Percentiles rank a stretch among this genome's conserved stretches.
Conservation (phyloP, 768 basidiomycete genomes). For the Pisolithus orientalis region DNA sequence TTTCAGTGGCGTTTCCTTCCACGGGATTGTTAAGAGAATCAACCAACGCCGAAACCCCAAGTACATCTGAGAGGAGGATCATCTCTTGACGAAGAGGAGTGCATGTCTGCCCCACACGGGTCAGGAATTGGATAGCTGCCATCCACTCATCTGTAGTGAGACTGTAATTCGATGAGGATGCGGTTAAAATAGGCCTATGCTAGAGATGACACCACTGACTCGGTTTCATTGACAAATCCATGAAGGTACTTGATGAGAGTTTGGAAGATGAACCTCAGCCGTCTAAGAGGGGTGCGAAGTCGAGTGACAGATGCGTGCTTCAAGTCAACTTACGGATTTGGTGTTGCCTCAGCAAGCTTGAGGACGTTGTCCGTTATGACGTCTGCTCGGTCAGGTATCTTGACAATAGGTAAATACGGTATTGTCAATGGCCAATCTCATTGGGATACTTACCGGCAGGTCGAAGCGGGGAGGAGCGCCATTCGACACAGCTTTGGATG, state of each 20-base stretch:
- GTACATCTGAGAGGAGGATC: conserved; percentile 77
- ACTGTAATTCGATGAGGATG: conserved; percentile 19
- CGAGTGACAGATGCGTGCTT: neutral
- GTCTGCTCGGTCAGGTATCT: conserved; percentile 46
- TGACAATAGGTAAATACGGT: neutral
- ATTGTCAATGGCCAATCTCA: neutral
- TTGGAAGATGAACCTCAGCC: conserved; percentile 42
- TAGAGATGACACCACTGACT: conserved; percentile 27
- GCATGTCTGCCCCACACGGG: conserved; percentile 66
- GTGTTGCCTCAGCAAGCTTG: conserved; percentile 31
- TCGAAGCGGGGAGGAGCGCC: conserved; percentile 32
- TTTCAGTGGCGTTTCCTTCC: conserved; percentile 57
- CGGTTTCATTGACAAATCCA: conserved; percentile 66
- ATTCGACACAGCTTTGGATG: conserved; percentile 30
- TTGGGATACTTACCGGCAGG: conserved; percentile 32
- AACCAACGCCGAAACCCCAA: conserved; percentile 75
- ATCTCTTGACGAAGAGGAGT: conserved; percentile 70
- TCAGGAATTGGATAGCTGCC: conserved; percentile 73
- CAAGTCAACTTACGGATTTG: conserved; percentile 31
- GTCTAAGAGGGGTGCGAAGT: conserved; percentile 18
- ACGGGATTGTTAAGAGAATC: conserved; percentile 69
- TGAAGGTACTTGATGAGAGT: conserved; percentile 64
- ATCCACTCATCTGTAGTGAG: conserved; percentile 86
- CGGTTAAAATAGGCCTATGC: neutral
- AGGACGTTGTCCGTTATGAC: conserved; percentile 44